phyloP scores from a whole-genome alignment of 106 monocot genomes.

The Xerophyta viscosa region DNA sequence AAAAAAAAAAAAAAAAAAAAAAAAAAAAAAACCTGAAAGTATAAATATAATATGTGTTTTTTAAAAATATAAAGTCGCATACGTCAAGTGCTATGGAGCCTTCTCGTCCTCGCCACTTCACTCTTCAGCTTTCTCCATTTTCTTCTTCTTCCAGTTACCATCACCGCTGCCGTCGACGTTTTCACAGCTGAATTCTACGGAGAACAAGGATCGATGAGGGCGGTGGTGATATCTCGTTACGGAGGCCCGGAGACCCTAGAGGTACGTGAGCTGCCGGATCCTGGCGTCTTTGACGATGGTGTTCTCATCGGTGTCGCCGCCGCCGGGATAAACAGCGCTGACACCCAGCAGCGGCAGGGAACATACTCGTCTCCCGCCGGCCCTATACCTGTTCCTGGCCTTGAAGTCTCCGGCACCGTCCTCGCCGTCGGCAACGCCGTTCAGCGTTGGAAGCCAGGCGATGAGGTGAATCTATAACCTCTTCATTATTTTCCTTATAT shows the following conservation, averaged over 20 bases:
- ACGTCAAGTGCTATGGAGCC: too few relatives aligned
- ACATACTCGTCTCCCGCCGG: slow-evolving; percentile 51
- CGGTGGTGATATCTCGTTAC: slow-evolving; percentile 50
- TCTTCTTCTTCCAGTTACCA: too few relatives aligned
- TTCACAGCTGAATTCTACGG: too few relatives aligned
- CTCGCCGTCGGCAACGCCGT: slow-evolving; percentile 49
- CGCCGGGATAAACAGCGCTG: slow-evolving; percentile 74
- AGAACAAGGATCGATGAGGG: slow-evolving; percentile 28
- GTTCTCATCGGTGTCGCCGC: slow-evolving; percentile 81
- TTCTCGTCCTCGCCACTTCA: too few relatives aligned
- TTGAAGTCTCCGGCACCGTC: slow-evolving; percentile 88
- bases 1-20: too few relatives aligned
- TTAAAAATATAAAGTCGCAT: too few relatives aligned
- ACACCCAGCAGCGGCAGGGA: slow-evolving; percentile 75
- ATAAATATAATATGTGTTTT: too few relatives aligned
- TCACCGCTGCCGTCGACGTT: too few relatives aligned
- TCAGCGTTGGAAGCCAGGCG: slow-evolving; percentile 64
- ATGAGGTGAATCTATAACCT: slow-evolving; percentile 46
- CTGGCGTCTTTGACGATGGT: slow-evolving; percentile 36
- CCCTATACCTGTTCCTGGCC: slow-evolving; percentile 66
- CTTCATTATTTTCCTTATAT: too few relatives aligned
- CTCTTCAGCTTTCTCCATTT: too few relatives aligned
- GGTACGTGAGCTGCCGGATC: slow-evolving; percentile 51
- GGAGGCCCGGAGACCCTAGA: slow-evolving; percentile 78
- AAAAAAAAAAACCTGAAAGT: too few relatives aligned